Evolutionary conservation across 2,329 filamentous ascomycete species (phyloP), one percentile per base, ranked within the genome.

Genomic region (Scytalidium lignicola): DNA sequence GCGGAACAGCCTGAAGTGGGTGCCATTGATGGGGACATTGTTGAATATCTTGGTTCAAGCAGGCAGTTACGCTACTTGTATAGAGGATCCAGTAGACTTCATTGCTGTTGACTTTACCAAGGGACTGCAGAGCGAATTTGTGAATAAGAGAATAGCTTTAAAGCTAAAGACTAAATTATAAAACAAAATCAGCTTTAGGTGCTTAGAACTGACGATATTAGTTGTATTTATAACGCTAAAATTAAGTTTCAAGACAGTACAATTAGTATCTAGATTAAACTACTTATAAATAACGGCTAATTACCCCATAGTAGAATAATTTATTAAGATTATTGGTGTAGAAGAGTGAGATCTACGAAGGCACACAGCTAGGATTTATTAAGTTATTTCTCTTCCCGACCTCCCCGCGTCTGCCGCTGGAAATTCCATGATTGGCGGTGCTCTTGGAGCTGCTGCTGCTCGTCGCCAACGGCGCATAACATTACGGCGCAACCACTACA

Each of bases 111-210:
- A 54, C 50, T 51, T 54, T 20, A 49, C 51, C 20, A 51, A 51
- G 21, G 52, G 52, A 46, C 47, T 51, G 3, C 21, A 54, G 42
- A 54, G 52, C 43, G 44, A 54, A 48, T 54, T 19, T 26, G 32
- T 51, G 46, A 47, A 49, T 28, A 54, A 51, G 47, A 40, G 52
- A 48, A 47, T 54, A 12, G 46, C 37, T 26, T 40, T 54, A 13
- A 54, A 54, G 40, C 46, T 47, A 49, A 54, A 51, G 46, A 53
- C n/a, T n/a, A n/a, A n/a, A n/a, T n/a, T n/a, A n/a, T n/a, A n/a
- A n/a, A n/a, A n/a, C n/a, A n/a, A n/a, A n/a, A n/a, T n/a, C n/a
- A n/a, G n/a, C n/a, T n/a, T n/a, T n/a, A n/a, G n/a, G n/a, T n/a
- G n/a, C n/a, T n/a, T n/a, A n/a, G n/a, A n/a, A n/a, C n/a, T n/a